Evolutionary conservation across 306 rosid genomes (phyloP).

Genomic region (Cicer judaicum): DNA sequence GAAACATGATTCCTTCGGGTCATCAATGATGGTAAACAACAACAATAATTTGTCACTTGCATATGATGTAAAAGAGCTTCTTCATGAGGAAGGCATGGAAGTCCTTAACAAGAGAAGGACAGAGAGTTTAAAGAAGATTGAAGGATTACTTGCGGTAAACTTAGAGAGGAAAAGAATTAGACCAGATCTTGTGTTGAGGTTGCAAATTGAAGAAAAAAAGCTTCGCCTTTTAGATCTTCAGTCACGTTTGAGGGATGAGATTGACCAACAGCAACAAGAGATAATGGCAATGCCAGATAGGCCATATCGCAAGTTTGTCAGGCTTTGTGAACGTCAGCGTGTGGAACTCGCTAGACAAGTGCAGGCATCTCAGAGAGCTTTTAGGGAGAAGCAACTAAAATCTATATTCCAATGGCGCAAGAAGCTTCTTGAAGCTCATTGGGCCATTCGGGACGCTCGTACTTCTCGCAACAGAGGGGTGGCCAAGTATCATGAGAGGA

Average conservation of each 20-base stretch:
- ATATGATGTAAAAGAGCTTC: constrained; percentile 89
- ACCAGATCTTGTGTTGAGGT: constrained; percentile 89
- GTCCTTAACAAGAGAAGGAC: constrained; percentile 76
- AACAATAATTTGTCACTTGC: constrained; percentile 77
- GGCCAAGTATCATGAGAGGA: constrained; percentile 94
- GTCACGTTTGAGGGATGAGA: constrained; percentile 92
- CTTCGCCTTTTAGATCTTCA: constrained; percentile 85
- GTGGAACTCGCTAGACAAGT: constrained; percentile 91
- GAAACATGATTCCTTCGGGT: constrained; percentile 91
- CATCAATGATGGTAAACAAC: constrained; percentile 70
- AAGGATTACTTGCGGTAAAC: constrained; percentile 85
- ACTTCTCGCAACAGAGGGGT: constrained; percentile 97
- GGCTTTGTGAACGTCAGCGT: constrained; percentile 95
- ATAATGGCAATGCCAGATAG: constrained; percentile 99
- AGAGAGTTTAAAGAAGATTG: constrained; percentile 84
- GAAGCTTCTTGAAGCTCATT: constrained; percentile 94
- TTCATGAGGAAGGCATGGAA: constrained; percentile 86
- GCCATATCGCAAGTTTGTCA: constrained; percentile 93
- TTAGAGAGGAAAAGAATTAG: constrained; percentile 92
- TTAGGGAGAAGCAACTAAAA: constrained; percentile 91
- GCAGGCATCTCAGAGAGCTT: constrained; percentile 85
- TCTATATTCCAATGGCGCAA: constrained; percentile 96
- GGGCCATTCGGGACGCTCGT: constrained; percentile 97
- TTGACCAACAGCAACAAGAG: constrained; percentile 97
- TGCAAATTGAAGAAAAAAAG: constrained; percentile 97